phyloP scores from a whole-genome alignment of 164 flowering plant genomes.

The Aristolochia californica region DNA sequence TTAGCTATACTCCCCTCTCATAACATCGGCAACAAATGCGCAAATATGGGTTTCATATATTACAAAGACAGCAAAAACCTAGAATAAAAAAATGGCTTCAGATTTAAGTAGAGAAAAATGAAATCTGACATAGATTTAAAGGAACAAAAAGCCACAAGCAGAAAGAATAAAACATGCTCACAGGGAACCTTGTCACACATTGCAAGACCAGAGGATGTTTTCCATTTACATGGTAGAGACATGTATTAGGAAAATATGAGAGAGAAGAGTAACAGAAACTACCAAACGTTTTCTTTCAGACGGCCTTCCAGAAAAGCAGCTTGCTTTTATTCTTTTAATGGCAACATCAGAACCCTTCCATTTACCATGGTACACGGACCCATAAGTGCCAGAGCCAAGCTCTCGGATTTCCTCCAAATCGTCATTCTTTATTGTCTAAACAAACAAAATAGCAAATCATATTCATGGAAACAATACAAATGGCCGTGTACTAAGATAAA shows the following conservation, averaged over 20 bases:
- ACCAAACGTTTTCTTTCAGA: conserved; percentile 98
- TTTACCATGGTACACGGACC: conserved; percentile 92
- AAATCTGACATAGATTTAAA: too few species aligned
- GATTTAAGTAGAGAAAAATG: too few species aligned
- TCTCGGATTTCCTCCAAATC: conserved; percentile 93
- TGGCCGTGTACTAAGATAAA: background rate
- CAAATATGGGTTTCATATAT: too few species aligned
- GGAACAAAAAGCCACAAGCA: too few species aligned
- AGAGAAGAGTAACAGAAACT: conserved; percentile 10
- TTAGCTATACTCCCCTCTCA: too few species aligned
- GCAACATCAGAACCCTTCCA: conserved; percentile 99
- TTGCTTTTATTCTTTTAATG: conserved; percentile 90
- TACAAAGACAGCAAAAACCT: too few species aligned
- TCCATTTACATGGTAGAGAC: background rate
- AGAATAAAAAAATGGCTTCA: too few species aligned
- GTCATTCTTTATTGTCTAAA: conserved; percentile 79
- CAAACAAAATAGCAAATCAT: background rate
- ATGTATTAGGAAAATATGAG: background rate
- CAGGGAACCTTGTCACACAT: too few species aligned
- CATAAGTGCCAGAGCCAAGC: conserved; percentile 94
- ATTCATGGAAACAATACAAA: background rate
- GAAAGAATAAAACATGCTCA: too few species aligned
- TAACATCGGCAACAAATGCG: too few species aligned
- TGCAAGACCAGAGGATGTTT: too few species aligned
- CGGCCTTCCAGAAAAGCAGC: conserved; percentile 96